Evolutionary conservation across 305 asterid species (phyloP).

Genomic region (Ilex paraguariensis): DNA sequence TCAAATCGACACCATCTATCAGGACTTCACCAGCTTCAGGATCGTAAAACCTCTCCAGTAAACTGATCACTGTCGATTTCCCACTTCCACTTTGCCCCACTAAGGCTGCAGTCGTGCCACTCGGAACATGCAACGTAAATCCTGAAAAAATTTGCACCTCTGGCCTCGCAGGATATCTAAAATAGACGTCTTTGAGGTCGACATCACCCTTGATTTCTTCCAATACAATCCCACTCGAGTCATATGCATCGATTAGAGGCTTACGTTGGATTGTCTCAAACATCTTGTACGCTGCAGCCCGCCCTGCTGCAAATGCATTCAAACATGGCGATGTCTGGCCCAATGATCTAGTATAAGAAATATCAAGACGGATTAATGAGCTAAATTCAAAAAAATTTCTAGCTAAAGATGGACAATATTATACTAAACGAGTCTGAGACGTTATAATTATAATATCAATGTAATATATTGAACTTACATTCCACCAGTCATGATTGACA

Average conservation of each 20-base stretch:
- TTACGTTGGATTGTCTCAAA: slow-evolving; percentile 38
- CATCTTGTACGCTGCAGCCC: slow-evolving; percentile 53
- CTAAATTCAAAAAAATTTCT: no score
- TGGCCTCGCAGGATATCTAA: slow-evolving; percentile 64
- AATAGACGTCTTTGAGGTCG: slow-evolving; percentile 48
- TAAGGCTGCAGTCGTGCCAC: slow-evolving; percentile 43
- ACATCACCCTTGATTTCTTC: slow-evolving; percentile 47
- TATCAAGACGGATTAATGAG: neutral
- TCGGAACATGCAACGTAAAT: slow-evolving; percentile 32
- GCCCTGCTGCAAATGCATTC: slow-evolving; percentile 48
- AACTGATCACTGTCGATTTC: slow-evolving; percentile 50
- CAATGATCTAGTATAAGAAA: slow-evolving; percentile 31
- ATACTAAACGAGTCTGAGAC: no score
- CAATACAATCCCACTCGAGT: slow-evolving; percentile 30
- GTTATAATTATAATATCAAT: neutral
- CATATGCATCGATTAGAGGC: slow-evolving; percentile 39
- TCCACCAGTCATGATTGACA: slow-evolving; percentile 53
- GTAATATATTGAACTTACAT: slow-evolving; percentile 27
- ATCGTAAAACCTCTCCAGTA: slow-evolving; percentile 61
- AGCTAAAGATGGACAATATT: no score
- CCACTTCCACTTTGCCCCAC: slow-evolving; percentile 76
- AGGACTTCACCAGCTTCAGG: slow-evolving; percentile 49
- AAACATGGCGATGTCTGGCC: slow-evolving; percentile 52
- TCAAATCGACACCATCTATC: slow-evolving; percentile 46
- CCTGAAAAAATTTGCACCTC: slow-evolving; percentile 49